A percentile compares a stretch with the other conserved stretches of the same genome.
Conservation (phyloP, 805 yeast genomes). For the Metschnikowia lachancei region DNA sequence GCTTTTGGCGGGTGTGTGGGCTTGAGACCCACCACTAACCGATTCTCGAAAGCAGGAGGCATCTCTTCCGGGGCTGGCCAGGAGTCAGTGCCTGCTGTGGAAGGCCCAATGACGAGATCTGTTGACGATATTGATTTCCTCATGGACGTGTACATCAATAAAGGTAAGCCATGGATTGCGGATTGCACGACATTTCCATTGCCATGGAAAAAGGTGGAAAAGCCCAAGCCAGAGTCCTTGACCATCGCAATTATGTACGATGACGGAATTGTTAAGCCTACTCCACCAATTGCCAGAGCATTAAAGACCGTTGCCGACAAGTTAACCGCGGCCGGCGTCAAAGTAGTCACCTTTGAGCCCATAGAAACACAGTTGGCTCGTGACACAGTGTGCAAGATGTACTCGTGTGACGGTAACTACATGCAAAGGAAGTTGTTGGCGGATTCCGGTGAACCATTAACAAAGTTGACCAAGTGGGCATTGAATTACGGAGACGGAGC, state of each 20-base stretch:
- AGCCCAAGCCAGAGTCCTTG: conserved; percentile 40
- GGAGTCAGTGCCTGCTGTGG: conserved; percentile 62
- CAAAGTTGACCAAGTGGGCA: conserved; percentile 61
- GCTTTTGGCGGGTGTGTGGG: conserved; percentile 63
- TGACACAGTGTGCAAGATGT: conserved; percentile 56
- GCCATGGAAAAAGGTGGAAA: conserved; percentile 51
- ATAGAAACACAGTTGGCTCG: conserved; percentile 57
- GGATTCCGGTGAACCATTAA: conserved; percentile 67
- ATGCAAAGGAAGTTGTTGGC: conserved; percentile 51
- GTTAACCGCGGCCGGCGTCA: conserved; percentile 57
- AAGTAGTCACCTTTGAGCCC: conserved; percentile 54
- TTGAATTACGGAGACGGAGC: conserved; percentile 60
- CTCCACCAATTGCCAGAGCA: conserved; percentile 58
- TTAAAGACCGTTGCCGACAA: conserved; percentile 53
- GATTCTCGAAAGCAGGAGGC: conserved; percentile 45
- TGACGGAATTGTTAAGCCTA: conserved; percentile 64
- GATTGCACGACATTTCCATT: conserved; percentile 49
- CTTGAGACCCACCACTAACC: conserved; percentile 58
- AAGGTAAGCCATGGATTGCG: conserved; percentile 61
- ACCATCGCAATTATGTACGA: conserved; percentile 63
- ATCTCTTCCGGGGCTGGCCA: conserved; percentile 60
- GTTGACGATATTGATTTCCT: conserved; percentile 66
- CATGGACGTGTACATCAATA: conserved; percentile 60
- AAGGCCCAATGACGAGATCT: conserved; percentile 66
- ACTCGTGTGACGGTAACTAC: conserved; percentile 66